These are phyloP conservation scores for Lophiostoma macrostomum DNA, from an alignment of 495 filamentous ascomycete genomes.

Conservation along the genomic window DNA sequence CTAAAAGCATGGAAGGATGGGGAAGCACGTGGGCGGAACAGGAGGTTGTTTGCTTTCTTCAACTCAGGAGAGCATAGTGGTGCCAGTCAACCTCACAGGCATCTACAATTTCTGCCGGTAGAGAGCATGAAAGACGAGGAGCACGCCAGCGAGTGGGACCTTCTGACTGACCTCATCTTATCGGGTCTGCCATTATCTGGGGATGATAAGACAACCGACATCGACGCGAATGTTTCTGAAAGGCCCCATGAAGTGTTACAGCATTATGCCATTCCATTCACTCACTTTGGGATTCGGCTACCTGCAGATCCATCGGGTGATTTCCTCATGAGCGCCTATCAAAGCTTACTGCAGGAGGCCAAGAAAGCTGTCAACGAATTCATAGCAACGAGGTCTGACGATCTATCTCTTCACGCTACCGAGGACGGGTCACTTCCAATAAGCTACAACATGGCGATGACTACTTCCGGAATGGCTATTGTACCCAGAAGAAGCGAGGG, in stretches of 20 bases:
- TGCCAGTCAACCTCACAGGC: conserved; percentile 74
- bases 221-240: not conserved
- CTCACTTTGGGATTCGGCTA: conserved; percentile 49
- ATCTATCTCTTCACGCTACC: conserved; percentile 26
- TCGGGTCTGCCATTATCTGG: too few relatives aligned
- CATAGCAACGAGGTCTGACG: conserved; percentile 14
- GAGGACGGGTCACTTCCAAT: conserved; percentile 54
- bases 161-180: conserved; percentile 47
- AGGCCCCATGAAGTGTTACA: conserved; percentile 30
- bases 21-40: conserved; percentile 2
- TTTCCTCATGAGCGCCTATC: conserved; percentile 49
- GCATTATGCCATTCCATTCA: conserved; percentile 48
- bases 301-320: conserved; percentile 43
- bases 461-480: conserved; percentile 63
- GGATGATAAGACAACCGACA: not conserved
- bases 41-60: conserved; percentile 72
- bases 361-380: conserved; percentile 40
- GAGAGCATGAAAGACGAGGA: conserved; percentile 60
- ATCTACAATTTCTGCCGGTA: conserved; percentile 74
- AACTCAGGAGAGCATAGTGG: conserved; percentile 77
- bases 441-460: conserved; percentile 80
- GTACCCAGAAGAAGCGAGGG: conserved; percentile 57
- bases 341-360: conserved; percentile 55
- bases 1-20: conserved; percentile 57
- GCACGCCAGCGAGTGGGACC: conserved; percentile 43